Percentiles rank a stretch among this genome's conserved stretches.
These are phyloP conservation scores for maize (Zea mays) DNA, from an alignment of 176 grass and related monocot genomes.

Conservation along the genomic window DNA sequence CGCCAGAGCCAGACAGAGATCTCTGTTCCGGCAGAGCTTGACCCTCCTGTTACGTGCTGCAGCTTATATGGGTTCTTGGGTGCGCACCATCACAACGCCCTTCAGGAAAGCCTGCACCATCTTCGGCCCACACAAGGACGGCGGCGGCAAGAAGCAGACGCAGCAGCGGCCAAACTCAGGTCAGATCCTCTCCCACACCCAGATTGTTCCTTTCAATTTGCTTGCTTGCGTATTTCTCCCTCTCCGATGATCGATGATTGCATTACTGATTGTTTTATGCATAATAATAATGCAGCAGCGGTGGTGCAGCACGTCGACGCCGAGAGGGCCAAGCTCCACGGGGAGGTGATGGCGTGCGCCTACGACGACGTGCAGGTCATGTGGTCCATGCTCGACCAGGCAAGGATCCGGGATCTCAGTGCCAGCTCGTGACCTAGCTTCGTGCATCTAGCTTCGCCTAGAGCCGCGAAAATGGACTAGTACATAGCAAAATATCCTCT, in stretches of 20 bases:
- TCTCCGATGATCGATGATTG: neutral
- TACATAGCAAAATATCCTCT: slow-evolving; percentile 24
- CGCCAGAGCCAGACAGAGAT: too few relatives aligned
- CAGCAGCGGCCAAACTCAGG: slow-evolving; percentile 2
- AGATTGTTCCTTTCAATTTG: neutral
- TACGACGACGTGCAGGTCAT: slow-evolving; percentile 78
- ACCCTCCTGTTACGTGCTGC: neutral
- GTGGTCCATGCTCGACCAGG: slow-evolving; percentile 86
- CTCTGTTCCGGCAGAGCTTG: neutral
- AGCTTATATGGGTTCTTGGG: slow-evolving; percentile 67
- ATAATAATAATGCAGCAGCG: neutral
- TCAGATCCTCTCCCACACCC: neutral
- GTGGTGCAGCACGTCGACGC: slow-evolving; percentile 38
- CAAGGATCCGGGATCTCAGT: slow-evolving; percentile 39
- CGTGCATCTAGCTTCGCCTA: neutral
- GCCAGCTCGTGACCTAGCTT: slow-evolving; percentile 25
- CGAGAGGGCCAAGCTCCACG: slow-evolving; percentile 53
- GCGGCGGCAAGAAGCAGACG: slow-evolving; percentile 44
- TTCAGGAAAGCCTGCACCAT: slow-evolving; percentile 68
- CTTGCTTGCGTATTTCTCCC: neutral
- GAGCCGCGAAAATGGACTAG: neutral
- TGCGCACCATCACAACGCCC: slow-evolving; percentile 66
- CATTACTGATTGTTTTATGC: neutral
- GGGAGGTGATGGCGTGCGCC: slow-evolving; percentile 74
- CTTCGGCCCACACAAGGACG: slow-evolving; percentile 42